These are phyloP conservation scores for Rhodotorula sp. DNA, from an alignment of 1,284 basidiomycete genomes.

Conservation along the genomic window DNA sequence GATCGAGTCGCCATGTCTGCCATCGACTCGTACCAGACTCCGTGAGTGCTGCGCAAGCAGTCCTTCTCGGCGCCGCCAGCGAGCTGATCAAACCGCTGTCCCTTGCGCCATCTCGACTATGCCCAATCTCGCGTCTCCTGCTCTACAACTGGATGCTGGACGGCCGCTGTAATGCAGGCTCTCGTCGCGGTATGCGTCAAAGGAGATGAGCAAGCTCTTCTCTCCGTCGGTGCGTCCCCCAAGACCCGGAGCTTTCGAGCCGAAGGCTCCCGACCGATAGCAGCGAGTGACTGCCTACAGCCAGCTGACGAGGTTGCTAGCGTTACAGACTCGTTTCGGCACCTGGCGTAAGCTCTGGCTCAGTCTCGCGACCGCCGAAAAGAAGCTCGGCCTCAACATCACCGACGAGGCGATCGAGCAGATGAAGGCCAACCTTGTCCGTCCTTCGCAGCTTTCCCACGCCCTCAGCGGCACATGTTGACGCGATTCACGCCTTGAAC, in stretches of 20 bases:
- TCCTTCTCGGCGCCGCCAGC: background rate
- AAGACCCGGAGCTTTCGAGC: background rate
- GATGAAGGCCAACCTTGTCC: conserved; percentile 88
- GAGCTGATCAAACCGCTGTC: background rate
- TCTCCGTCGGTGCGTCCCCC: conserved; percentile 67
- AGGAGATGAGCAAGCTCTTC: conserved; percentile 97
- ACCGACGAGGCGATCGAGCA: conserved; percentile 87
- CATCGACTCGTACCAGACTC: conserved; percentile 45
- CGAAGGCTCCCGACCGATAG: too few species aligned
- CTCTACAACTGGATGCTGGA: background rate
- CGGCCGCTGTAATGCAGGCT: conserved; percentile 26
- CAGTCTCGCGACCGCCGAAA: conserved; percentile 92
- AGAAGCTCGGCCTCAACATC: conserved; percentile 89
- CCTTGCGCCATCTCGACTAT: background rate
- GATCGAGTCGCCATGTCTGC: conserved; percentile 14
- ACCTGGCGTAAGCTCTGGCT: conserved; percentile 99
- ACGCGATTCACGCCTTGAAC: conserved; percentile 2
- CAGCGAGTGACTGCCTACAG: background rate
- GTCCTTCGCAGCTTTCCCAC: background rate
- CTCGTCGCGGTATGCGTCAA: conserved; percentile 92
- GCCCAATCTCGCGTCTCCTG: too few species aligned
- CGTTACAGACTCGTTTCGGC: conserved; percentile 78
- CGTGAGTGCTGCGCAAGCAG: conserved; percentile 30
- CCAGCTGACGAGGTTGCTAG: background rate
- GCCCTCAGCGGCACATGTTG: background rate